A percentile compares a stretch with the other conserved stretches of the same genome.
These are phyloP conservation scores for Modicella reniformis DNA, from an alignment of 371 early-diverging fungal species.

Conservation along the genomic window DNA sequence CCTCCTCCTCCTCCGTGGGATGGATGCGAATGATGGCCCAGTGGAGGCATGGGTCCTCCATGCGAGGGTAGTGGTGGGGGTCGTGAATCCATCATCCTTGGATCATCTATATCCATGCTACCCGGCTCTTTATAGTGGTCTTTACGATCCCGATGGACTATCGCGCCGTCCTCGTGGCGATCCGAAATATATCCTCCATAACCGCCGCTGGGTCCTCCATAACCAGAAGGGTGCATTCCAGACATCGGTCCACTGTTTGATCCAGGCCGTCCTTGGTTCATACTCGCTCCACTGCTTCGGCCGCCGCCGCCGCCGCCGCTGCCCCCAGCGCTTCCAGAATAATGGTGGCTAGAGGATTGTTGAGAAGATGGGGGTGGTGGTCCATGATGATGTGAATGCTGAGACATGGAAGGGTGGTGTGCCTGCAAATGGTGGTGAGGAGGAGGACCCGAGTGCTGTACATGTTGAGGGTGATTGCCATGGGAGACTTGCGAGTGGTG, in stretches of 20 bases:
- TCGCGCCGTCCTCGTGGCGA: conserved; percentile 37
- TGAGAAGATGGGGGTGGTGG: conserved; percentile 29
- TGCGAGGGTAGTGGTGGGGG: conserved; percentile 45
- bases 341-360: conserved; percentile 35
- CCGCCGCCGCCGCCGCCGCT: conserved; percentile 31
- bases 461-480: conserved; percentile 40
- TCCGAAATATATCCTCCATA: conserved; percentile 52
- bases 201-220: conserved; percentile 29
- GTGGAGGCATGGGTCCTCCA: conserved; percentile 46
- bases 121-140: conserved; percentile 48
- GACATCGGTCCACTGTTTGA: conserved; percentile 41
- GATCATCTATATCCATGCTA: conserved; percentile 51
- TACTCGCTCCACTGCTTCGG: conserved; percentile 27
- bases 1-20: conserved; percentile 37
- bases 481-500: conserved; percentile 45
- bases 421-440: conserved; percentile 47
- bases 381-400: conserved; percentile 39
- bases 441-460: conserved; percentile 41
- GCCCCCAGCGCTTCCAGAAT: conserved; percentile 32
- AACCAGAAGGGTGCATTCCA: conserved; percentile 46
- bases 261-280: conserved; percentile 37
- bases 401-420: conserved; percentile 35
- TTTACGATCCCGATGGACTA: conserved; percentile 43
- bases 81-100: conserved; percentile 48
- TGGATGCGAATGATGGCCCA: conserved; percentile 45